Base-by-base conservation (phyloP, 352 stramenopile species). In the Phytophthora ohioensis region DNA sequence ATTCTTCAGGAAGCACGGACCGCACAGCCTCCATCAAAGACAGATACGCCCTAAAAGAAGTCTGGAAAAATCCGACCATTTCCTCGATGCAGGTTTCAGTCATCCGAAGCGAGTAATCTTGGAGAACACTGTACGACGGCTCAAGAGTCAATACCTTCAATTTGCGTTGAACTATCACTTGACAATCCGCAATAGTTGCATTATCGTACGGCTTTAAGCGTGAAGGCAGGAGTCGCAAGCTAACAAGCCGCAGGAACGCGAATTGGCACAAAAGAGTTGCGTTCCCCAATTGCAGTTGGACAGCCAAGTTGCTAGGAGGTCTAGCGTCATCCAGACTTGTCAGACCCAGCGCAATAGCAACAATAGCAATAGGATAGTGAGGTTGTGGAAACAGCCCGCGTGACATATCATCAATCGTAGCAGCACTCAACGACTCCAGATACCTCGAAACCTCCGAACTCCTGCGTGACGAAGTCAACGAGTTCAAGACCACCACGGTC, bases 181-280 rank as follows among this genome's bases (percentile, higher is more conserved):
- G 55, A 53, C 78, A 72, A 6, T 56, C 34, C 17, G 12, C 30
- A 34, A 65, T 49, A 0, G 13, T 43, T 6, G 4, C 34, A 39
- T 58, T 57, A 53, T 71, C 47, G 31, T 46, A 69, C 38, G 73
- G 60, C 11, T 51, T 67, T 15, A 78, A 48, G 2, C 38, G 63
- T 3, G 63, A 54, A 17, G 67, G 78, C 11, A 78, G 27, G 4
- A 85, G 54, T 10, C 72, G 57, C n/a, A 84, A 63, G 17, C 58
- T 75, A 8, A 67, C 42, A 30, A 75, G 47, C 39, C 71, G 71
- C 15, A 80, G 38, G n/a, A 82, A 39, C 17, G 75, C 69, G 51
- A 87, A 82, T 11, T 77, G 68, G 45, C 71, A 70, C 17, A 84
- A 30, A n/a, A 85, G 39, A 17, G 55, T 64, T 27, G 51, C 49